phyloP scores from a whole-genome alignment of 331 rosid genomes.

The Quercus tomentella region DNA sequence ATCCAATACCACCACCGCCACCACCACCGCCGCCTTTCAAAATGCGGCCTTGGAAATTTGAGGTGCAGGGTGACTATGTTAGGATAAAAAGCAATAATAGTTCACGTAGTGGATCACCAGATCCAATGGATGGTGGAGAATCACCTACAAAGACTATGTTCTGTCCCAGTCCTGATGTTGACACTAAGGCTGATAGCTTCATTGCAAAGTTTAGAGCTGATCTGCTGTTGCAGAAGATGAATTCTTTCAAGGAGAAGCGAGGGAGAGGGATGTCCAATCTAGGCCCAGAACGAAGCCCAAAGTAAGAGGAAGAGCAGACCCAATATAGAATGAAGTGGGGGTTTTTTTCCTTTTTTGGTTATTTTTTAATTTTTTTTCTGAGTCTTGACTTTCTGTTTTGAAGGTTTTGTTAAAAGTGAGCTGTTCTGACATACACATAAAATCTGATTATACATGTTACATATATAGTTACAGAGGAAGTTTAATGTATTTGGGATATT shows the following conservation, averaged over 20 bases:
- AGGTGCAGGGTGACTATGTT: constrained; percentile 65
- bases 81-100: constrained; percentile 61
- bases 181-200: constrained; percentile 76
- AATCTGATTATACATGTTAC: neutral
- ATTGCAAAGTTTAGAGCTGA: constrained; percentile 72
- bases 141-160: constrained; percentile 25
- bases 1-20: constrained; percentile 63
- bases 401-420: neutral
- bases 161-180: constrained; percentile 73
- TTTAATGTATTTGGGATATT: neutral
- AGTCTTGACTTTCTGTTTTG: neutral
- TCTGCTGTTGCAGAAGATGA: constrained; percentile 67
- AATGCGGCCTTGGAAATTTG: constrained; percentile 49
- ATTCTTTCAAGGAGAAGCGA: constrained; percentile 56
- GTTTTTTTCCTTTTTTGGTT: neutral
- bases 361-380: neutral
- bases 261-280: constrained; percentile 52
- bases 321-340: neutral
- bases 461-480: constrained; percentile 13
- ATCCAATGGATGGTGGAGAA: constrained; percentile 27
- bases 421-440: constrained; percentile 5
- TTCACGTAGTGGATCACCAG: constrained; percentile 55
- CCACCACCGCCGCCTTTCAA: constrained; percentile 72
- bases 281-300: constrained; percentile 23
- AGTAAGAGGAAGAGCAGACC: neutral